A percentile compares a stretch with the other conserved stretches of the same genome.
Evolutionary conservation across 2,329 filamentous ascomycete genomes (phyloP).

Genomic region (Nothomitra cinnamomea): DNA sequence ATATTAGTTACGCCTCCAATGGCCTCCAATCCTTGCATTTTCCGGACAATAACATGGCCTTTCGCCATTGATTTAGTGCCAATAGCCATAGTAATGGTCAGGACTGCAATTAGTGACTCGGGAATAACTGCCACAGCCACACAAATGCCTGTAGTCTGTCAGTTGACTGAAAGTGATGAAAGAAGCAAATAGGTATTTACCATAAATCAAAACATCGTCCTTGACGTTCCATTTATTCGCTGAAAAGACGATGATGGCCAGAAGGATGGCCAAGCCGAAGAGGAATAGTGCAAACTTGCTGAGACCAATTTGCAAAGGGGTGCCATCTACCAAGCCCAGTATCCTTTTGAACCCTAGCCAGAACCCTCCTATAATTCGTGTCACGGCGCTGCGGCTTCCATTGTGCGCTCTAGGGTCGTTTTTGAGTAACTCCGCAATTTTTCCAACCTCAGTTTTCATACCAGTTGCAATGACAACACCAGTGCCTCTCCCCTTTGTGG

Average conservation of each 20-base stretch:
- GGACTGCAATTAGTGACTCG: constrained; percentile 44
- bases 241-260: constrained; percentile 50
- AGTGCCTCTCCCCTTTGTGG: constrained; percentile 51
- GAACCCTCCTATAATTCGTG: constrained; percentile 36
- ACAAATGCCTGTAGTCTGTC: not conserved
- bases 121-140: constrained; percentile 39
- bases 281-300: constrained; percentile 71
- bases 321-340: constrained; percentile 54
- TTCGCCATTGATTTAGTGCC: constrained; percentile 47
- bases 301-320: constrained; percentile 69
- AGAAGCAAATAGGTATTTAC: constrained; percentile 12
- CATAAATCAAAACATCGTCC: constrained; percentile 48
- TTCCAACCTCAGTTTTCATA: constrained; percentile 59
- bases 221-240: constrained; percentile 40
- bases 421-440: constrained; percentile 54
- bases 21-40: constrained; percentile 46
- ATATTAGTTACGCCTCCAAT: constrained; percentile 48
- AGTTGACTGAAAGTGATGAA: too few relatives aligned
- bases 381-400: constrained; percentile 25
- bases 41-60: constrained; percentile 47
- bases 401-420: not conserved
- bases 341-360: constrained; percentile 34
- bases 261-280: constrained; percentile 56
- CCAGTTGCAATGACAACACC: constrained; percentile 55
- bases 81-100: constrained; percentile 50